These are phyloP conservation scores for Cicer arietinum DNA, from an alignment of 306 rosid species.

Conservation along the genomic window DNA sequence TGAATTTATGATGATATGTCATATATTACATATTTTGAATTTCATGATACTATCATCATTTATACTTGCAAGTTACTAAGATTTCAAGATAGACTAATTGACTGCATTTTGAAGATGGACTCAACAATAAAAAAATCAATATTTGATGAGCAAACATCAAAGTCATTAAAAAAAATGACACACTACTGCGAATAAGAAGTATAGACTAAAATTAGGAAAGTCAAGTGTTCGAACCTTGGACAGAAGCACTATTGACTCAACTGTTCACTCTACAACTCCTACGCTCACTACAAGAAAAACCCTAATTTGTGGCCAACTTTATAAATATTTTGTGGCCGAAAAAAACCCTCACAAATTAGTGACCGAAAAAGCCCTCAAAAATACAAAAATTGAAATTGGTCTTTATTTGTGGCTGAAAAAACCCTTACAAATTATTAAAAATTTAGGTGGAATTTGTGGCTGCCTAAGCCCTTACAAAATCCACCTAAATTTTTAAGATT, in stretches of 20 bases:
- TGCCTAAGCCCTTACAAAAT: too few species aligned
- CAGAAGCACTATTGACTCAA: conserved; percentile 61
- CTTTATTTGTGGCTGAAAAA: too few species aligned
- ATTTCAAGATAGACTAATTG: conserved; percentile 8
- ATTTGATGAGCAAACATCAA: conserved; percentile 91
- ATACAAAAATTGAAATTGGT: too few species aligned
- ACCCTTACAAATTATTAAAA: too few species aligned
- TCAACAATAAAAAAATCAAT: conserved; percentile 81
- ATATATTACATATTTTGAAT: background rate
- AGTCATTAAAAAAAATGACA: conserved; percentile 89
- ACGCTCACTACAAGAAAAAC: conserved; percentile 66
- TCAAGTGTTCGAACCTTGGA: conserved; percentile 47
- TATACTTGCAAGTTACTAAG: conserved; percentile 8
- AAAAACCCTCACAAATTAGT: too few species aligned
- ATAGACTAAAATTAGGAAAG: conserved; percentile 48
- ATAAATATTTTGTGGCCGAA: too few species aligned
- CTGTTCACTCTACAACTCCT: conserved; percentile 49
- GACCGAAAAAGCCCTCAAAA: too few species aligned
- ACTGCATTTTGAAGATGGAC: conserved; percentile 74
- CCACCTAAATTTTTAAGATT: too few species aligned
- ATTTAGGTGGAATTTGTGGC: too few species aligned
- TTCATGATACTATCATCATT: background rate
- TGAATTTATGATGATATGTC: background rate
- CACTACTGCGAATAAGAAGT: conserved; percentile 71
- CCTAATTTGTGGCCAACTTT: too few species aligned